phyloP scores from a whole-genome alignment of 75 land plant genomes.

The Picea sitchensis region DNA sequence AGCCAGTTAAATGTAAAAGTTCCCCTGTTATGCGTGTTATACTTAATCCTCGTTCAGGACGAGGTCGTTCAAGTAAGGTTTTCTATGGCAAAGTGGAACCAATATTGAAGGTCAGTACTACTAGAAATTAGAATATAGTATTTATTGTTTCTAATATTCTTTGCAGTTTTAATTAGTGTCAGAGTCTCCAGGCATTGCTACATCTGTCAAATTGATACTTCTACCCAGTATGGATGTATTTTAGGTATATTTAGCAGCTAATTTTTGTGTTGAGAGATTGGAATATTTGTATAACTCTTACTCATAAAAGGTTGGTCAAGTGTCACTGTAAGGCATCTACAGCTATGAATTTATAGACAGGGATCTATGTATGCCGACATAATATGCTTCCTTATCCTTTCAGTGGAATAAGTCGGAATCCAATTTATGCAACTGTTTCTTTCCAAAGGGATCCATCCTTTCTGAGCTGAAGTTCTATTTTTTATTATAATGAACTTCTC shows the following conservation, averaged over 20 bases:
- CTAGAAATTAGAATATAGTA: neutral
- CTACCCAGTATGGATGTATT: neutral
- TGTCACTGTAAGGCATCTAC: no score
- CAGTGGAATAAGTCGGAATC: no score
- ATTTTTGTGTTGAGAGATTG: no score
- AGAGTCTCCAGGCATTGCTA: neutral
- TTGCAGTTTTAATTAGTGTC: neutral
- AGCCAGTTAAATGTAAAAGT: constrained; percentile 42
- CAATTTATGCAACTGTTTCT: no score
- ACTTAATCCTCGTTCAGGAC: constrained; percentile 92
- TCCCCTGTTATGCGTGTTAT: constrained; percentile 80
- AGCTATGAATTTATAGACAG: no score
- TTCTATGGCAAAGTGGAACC: constrained; percentile 80
- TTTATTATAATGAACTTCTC: neutral
- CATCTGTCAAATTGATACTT: neutral
- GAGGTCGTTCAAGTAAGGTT: constrained; percentile 90
- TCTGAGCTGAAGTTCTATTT: neutral
- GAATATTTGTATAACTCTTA: no score
- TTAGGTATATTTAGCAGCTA: no score
- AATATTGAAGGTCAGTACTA: constrained; percentile 65
- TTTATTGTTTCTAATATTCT: neutral
- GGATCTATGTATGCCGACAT: no score
- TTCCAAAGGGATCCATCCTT: no score
- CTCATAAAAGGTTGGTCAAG: no score
- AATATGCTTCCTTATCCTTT: no score